Percentiles rank a stretch among this genome's conserved stretches.
These are phyloP conservation scores for Malus sylvestris DNA, from an alignment of 306 rosid species.

Conservation along the genomic window DNA sequence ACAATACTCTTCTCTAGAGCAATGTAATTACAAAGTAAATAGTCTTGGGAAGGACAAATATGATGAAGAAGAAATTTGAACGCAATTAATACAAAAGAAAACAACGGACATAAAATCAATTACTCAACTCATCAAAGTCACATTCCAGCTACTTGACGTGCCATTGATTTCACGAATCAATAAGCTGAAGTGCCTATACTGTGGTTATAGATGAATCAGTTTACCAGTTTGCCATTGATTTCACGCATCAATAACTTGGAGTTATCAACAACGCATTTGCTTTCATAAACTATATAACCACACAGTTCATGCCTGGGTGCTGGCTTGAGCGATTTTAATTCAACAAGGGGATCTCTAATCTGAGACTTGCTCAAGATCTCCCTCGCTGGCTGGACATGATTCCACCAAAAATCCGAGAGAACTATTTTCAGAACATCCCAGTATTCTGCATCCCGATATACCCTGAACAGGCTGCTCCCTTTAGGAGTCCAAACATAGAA, in stretches of 20 bases:
- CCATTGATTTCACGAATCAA: too few species aligned
- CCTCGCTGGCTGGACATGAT: constrained; percentile 67
- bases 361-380: constrained; percentile 40
- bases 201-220: constrained; percentile 21
- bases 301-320: constrained; percentile 68
- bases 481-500: constrained; percentile 82
- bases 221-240: constrained; percentile 46
- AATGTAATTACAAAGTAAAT: too few species aligned
- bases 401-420: constrained; percentile 83
- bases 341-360: constrained; percentile 42
- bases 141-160: not conserved
- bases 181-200: not conserved
- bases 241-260: constrained; percentile 63
- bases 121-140: not conserved
- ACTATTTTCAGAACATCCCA: constrained; percentile 56
- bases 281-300: constrained; percentile 40
- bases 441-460: constrained; percentile 52
- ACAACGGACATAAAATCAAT: not conserved
- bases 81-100: too few species aligned
- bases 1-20: too few species aligned
- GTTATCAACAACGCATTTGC: constrained; percentile 44
- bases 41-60: too few species aligned
- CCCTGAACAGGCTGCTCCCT: constrained; percentile 72
- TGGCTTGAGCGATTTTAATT: constrained; percentile 50
- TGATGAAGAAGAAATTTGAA: too few species aligned